These are phyloP conservation scores for Pseudogymnoascus sp. DNA, from an alignment of 2,329 filamentous ascomycete species.

Conservation along the genomic window DNA sequence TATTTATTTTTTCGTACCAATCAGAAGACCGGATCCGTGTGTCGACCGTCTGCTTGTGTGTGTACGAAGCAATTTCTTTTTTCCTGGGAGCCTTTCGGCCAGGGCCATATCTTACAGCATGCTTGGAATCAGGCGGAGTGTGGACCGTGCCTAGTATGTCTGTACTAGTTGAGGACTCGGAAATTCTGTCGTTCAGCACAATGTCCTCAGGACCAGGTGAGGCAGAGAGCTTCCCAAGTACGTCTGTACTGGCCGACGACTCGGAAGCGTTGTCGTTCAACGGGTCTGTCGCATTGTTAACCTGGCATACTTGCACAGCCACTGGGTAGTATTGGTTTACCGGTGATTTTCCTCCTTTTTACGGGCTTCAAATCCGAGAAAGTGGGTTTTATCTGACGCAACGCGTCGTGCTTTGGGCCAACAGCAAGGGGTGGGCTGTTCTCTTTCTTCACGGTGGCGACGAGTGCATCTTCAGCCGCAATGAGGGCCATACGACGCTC, in stretches of 20 bases:
- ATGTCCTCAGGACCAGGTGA: neutral
- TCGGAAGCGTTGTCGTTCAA: neutral
- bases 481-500: constrained; percentile 1
- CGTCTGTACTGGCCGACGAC: neutral
- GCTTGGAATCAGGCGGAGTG: neutral
- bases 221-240: neutral
- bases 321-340: neutral
- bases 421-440: neutral
- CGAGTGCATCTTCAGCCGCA: neutral
- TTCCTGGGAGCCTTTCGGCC: constrained; percentile 5
- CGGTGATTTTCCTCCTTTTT: neutral
- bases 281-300: neutral
- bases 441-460: neutral
- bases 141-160: neutral
- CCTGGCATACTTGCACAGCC: neutral
- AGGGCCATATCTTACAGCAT: constrained; percentile 7
- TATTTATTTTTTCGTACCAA: constrained; percentile 15
- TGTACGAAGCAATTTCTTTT: constrained; percentile 9
- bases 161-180: neutral
- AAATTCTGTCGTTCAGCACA: neutral
- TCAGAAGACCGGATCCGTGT: constrained; percentile 11
- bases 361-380: neutral
- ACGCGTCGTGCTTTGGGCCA: neutral
- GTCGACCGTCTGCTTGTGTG: constrained; percentile 11
- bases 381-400: neutral